Conservation (phyloP, 352 stramenopile species). For the Phytopythium ostracodes region DNA sequence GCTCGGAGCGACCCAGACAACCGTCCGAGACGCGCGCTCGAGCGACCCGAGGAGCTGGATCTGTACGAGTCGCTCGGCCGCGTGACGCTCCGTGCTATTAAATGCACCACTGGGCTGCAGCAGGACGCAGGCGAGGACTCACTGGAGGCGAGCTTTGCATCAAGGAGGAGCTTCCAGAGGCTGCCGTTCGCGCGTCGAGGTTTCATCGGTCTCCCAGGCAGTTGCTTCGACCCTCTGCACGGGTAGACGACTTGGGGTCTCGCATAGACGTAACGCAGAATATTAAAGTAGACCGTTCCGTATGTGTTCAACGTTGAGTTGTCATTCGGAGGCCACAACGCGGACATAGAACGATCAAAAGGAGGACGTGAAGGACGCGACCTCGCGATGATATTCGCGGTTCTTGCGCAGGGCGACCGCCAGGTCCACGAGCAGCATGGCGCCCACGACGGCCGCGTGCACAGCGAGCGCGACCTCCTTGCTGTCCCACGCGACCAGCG, state of each 20-base stretch:
- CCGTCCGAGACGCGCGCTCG: conserved; percentile 35
- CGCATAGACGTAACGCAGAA: neutral
- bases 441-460: conserved; percentile 32
- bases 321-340: neutral
- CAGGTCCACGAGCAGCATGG: conserved; percentile 22
- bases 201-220: conserved; percentile 42
- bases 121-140: neutral
- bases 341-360: conserved; percentile 15
- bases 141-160: neutral
- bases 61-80: conserved; percentile 46
- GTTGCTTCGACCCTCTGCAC: conserved; percentile 40
- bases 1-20: conserved; percentile 46
- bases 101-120: neutral
- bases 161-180: neutral
- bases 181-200: conserved; percentile 30
- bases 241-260: neutral
- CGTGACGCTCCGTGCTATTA: neutral
- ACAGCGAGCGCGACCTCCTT: conserved; percentile 24
- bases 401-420: conserved; percentile 22
- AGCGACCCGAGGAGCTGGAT: conserved; percentile 41
- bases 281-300: neutral
- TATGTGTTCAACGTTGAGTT: neutral
- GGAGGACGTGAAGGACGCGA: conserved; percentile 32
- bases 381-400: conserved; percentile 20
- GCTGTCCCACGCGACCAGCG: conserved; percentile 23